Percentiles rank a stretch among this genome's conserved stretches.
phyloP scores from a whole-genome alignment of 2,329 filamentous ascomycete species.

The Hymenoscyphus salicellus region DNA sequence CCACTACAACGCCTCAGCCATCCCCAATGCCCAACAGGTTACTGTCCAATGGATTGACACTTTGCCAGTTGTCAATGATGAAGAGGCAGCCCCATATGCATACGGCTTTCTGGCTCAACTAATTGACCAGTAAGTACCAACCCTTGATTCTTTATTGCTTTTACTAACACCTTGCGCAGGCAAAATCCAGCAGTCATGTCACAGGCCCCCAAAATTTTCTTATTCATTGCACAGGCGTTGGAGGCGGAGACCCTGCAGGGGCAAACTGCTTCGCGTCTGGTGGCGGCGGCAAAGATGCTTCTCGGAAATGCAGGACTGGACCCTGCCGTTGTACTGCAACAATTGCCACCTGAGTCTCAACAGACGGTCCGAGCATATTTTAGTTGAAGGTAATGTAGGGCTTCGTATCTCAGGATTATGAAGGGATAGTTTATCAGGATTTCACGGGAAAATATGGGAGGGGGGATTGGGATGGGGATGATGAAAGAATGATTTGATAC shows the following conservation, averaged over 20 bases:
- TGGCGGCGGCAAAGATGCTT: conserved; percentile 73
- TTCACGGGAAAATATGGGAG: neutral
- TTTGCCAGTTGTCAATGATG: conserved; percentile 87
- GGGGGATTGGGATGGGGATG: conserved; percentile 16
- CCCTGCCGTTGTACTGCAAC: conserved; percentile 69
- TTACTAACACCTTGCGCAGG: conserved; percentile 49
- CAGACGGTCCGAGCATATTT: conserved; percentile 77
- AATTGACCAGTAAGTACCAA: conserved; percentile 80
- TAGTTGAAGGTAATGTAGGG: conserved; percentile 45
- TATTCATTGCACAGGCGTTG: conserved; percentile 80
- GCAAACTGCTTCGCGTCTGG: conserved; percentile 73
- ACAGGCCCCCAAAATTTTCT: conserved; percentile 78
- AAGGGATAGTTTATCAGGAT: neutral
- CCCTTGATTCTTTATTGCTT: neutral
- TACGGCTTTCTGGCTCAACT: conserved; percentile 89
- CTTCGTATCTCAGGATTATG: neutral
- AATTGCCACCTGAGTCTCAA: conserved; percentile 77
- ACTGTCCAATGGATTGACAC: conserved; percentile 87
- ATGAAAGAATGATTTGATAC: conserved; percentile 28
- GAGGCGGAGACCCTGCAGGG: conserved; percentile 89
- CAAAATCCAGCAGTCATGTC: conserved; percentile 78
- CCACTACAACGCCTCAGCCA: conserved; percentile 77
- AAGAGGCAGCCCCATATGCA: conserved; percentile 94
- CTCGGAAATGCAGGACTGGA: conserved; percentile 72
- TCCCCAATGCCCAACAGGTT: conserved; percentile 72